These are phyloP conservation scores for Leccinum huronense DNA, from an alignment of 1,284 basidiomycete species.

Conservation along the genomic window DNA sequence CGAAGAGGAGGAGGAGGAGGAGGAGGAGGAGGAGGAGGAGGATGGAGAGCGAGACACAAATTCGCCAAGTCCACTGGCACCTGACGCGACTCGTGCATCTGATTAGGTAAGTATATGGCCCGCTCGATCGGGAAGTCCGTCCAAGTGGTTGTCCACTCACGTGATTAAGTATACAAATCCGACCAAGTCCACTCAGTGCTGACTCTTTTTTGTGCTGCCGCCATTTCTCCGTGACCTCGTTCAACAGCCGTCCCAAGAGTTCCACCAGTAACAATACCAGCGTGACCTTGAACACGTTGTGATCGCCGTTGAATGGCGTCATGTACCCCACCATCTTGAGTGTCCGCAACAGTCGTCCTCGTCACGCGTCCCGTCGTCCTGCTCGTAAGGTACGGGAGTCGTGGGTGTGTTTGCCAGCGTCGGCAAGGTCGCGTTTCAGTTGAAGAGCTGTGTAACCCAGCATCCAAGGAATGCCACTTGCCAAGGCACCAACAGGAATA, in stretches of 20 bases:
- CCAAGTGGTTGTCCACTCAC: too few relatives aligned
- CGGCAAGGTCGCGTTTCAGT: slow-evolving; percentile 44
- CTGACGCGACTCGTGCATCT: too few relatives aligned
- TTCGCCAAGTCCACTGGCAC: too few relatives aligned
- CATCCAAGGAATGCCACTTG: slow-evolving; percentile 86
- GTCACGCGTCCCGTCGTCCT: not conserved
- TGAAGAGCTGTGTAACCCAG: slow-evolving; percentile 73
- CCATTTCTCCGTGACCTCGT: too few relatives aligned
- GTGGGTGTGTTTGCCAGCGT: slow-evolving; percentile 24
- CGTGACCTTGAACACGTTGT: slow-evolving; percentile 64
- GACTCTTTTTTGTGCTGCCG: too few relatives aligned
- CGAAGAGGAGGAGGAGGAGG: too few relatives aligned
- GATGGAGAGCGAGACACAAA: too few relatives aligned
- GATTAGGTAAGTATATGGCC: too few relatives aligned
- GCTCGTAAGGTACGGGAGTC: slow-evolving; percentile 7
- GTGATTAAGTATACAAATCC: too few relatives aligned
- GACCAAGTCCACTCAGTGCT: too few relatives aligned
- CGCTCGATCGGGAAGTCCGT: too few relatives aligned
- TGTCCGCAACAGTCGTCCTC: slow-evolving; percentile 63
- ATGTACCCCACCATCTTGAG: slow-evolving; percentile 69
- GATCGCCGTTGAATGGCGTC: slow-evolving; percentile 75
- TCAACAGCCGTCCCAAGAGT: slow-evolving; percentile 44
- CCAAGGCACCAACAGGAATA: slow-evolving; percentile 80
- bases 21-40: too few relatives aligned
- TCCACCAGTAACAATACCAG: slow-evolving; percentile 69